Evolutionary conservation across 2,329 filamentous ascomycete genomes (phyloP).

Genomic region (Penicillium sp.): DNA sequence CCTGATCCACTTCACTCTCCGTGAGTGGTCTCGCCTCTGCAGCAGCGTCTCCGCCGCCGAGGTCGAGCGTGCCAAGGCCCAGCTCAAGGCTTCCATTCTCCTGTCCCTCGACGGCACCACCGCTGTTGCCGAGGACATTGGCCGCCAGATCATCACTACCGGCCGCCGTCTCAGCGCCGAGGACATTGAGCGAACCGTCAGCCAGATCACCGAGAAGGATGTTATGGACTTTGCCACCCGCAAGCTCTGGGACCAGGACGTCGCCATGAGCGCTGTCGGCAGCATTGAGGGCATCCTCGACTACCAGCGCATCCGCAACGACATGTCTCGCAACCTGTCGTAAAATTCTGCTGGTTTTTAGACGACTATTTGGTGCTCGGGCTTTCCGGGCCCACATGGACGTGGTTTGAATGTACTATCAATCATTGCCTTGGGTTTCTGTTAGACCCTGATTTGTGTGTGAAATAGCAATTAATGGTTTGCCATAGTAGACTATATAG

Average conservation of each 20-base stretch:
- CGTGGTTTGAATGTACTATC: slow-evolving; percentile 31
- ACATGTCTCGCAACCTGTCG: slow-evolving; percentile 74
- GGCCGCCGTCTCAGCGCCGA: slow-evolving; percentile 85
- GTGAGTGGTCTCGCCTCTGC: slow-evolving; percentile 95
- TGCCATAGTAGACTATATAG: slow-evolving; percentile 31
- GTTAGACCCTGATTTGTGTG: slow-evolving; percentile 29
- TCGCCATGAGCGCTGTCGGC: slow-evolving; percentile 90
- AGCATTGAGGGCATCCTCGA: slow-evolving; percentile 77
- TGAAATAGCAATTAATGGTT: slow-evolving; percentile 32
- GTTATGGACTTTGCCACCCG: slow-evolving; percentile 94
- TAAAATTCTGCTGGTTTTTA: slow-evolving; percentile 15
- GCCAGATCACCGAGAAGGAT: slow-evolving; percentile 87
- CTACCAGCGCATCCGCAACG: slow-evolving; percentile 60
- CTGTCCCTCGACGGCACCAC: slow-evolving; percentile 97
- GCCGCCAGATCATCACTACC: slow-evolving; percentile 96
- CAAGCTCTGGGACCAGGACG: slow-evolving; percentile 96
- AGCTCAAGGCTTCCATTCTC: slow-evolving; percentile 97
- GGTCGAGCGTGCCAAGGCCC: slow-evolving; percentile 96
- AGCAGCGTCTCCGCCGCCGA: slow-evolving; percentile 84
- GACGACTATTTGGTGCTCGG: slow-evolving; percentile 13
- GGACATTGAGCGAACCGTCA: slow-evolving; percentile 91
- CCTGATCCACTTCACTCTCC: slow-evolving; percentile 95
- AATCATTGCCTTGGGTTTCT: slow-evolving; percentile 29
- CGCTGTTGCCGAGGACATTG: slow-evolving; percentile 95
- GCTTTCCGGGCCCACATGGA: slow-evolving; percentile 8